Percentiles rank a stretch among this genome's conserved stretches.
These are phyloP conservation scores for Trichoderma arundinaceum DNA, from an alignment of 2,329 filamentous ascomycete species.

Conservation along the genomic window DNA sequence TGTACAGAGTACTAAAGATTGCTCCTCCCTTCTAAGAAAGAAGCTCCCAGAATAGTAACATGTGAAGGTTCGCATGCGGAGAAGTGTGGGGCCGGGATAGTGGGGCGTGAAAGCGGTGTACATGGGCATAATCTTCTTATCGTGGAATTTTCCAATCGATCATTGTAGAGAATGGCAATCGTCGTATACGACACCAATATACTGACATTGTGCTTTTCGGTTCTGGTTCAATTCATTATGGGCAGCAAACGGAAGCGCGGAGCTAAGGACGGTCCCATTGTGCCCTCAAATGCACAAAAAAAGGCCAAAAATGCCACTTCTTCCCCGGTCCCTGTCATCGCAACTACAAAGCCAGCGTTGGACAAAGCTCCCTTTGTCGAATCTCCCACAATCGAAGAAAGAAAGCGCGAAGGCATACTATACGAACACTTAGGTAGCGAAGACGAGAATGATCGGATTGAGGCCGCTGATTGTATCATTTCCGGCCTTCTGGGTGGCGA, in stretches of 20 bases:
- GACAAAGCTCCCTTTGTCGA: slow-evolving; percentile 57
- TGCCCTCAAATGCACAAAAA: slow-evolving; percentile 40
- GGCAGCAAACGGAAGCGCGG: slow-evolving; percentile 46
- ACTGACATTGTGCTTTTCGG: slow-evolving; percentile 12
- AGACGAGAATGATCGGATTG: slow-evolving; percentile 60
- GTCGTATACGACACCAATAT: slow-evolving; percentile 5
- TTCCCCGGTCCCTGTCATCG: slow-evolving; percentile 32
- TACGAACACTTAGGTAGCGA: slow-evolving; percentile 68
- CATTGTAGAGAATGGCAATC: slow-evolving; percentile 12
- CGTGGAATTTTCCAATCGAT: slow-evolving; percentile 31
- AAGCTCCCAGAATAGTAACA: slow-evolving; percentile 1
- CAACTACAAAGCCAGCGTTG: slow-evolving; percentile 39
- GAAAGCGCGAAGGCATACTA: slow-evolving; percentile 62
- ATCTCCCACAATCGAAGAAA: slow-evolving; percentile 57
- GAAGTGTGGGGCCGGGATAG: neutral
- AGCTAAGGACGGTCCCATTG: slow-evolving; percentile 42
- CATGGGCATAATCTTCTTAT: slow-evolving; percentile 29
- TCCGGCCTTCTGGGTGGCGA: slow-evolving; percentile 59
- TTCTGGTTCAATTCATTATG: slow-evolving; percentile 38
- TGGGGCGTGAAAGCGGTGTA: slow-evolving; percentile 15
- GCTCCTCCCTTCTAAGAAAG: neutral
- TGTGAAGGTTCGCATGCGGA: slow-evolving; percentile 14
- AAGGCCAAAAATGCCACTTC: slow-evolving; percentile 42
- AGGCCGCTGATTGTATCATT: slow-evolving; percentile 64
- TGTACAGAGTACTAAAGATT: too few species aligned